Evolutionary conservation across 805 yeast genomes (phyloP).

Genomic region (Teunomyces barrocoloradensis): DNA sequence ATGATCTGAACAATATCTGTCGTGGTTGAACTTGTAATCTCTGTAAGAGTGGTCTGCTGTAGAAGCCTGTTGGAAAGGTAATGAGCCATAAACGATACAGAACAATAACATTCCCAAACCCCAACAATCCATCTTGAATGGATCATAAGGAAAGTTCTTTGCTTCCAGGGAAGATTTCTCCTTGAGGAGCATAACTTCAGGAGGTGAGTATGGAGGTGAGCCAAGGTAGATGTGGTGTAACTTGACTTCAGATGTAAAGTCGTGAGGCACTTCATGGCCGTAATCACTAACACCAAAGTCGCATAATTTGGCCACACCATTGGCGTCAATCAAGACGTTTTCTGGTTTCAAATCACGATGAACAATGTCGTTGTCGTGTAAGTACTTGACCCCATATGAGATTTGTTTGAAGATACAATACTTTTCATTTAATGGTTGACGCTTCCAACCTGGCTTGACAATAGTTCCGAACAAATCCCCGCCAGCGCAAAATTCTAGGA

Average conservation of each 20-base stretch:
- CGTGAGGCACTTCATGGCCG: conserved; percentile 54
- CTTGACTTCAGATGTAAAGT: conserved; percentile 42
- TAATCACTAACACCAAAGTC: conserved; percentile 76
- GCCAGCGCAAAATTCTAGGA: conserved; percentile 58
- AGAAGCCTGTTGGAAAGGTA: conserved; percentile 58
- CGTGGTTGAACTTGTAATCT: conserved; percentile 53
- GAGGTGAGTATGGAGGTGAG: conserved; percentile 79
- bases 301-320: conserved; percentile 65
- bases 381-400: conserved; percentile 55
- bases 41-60: conserved; percentile 50
- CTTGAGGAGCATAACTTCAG: conserved; percentile 62
- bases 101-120: conserved; percentile 68
- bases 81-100: conserved; percentile 53
- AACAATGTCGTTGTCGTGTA: conserved; percentile 65
- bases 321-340: conserved; percentile 56
- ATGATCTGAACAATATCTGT: conserved; percentile 37
- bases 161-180: conserved; percentile 29
- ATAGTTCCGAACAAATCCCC: conserved; percentile 63
- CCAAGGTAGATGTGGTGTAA: conserved; percentile 57
- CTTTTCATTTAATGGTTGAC: conserved; percentile 48
- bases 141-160: conserved; percentile 51
- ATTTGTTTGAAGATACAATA: conserved; percentile 70
- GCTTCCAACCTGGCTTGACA: conserved; percentile 58
- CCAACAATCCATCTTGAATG: conserved; percentile 71
- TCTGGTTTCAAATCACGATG: conserved; percentile 79